Evolutionary conservation across 768 basidiomycete species (phyloP), one percentile per base, ranked within the genome.

Genomic region (Suillus alpinus): DNA sequence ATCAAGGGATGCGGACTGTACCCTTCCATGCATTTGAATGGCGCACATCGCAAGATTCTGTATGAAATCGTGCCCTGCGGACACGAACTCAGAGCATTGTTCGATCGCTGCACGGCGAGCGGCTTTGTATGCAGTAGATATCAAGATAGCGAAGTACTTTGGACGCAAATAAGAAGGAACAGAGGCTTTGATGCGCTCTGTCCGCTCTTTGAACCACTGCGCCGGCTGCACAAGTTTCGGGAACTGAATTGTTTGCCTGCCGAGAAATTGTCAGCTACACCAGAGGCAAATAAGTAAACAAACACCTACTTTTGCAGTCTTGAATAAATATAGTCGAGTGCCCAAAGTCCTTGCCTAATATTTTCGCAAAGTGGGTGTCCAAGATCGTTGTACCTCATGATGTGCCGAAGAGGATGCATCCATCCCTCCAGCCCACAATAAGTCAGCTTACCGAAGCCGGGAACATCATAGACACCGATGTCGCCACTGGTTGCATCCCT

Each of bases 391-490:
- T 86, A 83, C 65, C 81, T 80, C 86, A 95, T 95, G 71, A 98
- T 86, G 65, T 86, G 85, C 41, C 86, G 82, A 58, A 98, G 77
- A 0, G 87, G 87, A 66, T 88, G 84, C 94, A 99, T 98, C 94
- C 95, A 99, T 1, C 97, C 97, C 69, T 98, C 94, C 56, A 98
- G 73, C 18, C 97, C 97, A 68, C 95, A 98, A 74, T 98, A 99
- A 12, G 84, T 86, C 72, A 95, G 77, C 61, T 83, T 82, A 0
- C 91, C 94, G 26, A 84, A 68, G 26, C 81, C 84, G 5, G 95
- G 92, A 37, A 99, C 76, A 51, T 88, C 82, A 73, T 98, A 98
- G 1, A 78, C 83, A 3, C 97, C 95, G 69, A 88, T 86, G 62
- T 86, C 83, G 1, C 92, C 92, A 3, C 74, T 78, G 1, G 93